A percentile compares a stretch with the other conserved stretches of the same genome.
Conservation (phyloP, 1,284 basidiomycete genomes). For the Ganoderma resinaceum region DNA sequence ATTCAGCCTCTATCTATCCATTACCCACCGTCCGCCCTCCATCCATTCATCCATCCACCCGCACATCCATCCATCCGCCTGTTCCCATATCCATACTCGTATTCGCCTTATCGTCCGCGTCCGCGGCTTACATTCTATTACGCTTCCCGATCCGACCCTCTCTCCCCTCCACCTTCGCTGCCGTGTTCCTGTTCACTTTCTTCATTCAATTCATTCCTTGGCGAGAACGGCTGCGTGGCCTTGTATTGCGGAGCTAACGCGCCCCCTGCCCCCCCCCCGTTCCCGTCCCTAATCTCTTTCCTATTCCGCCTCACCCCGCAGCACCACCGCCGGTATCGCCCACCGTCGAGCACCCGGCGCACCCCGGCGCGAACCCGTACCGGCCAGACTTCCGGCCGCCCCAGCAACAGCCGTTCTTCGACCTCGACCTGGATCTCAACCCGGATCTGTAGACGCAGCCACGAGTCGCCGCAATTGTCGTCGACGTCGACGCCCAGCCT, state of each 20-base stretch:
- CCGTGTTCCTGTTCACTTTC: background rate
- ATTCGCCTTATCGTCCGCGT: background rate
- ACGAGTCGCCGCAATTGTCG: background rate
- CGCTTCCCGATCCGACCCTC: background rate
- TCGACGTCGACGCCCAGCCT: too few species aligned
- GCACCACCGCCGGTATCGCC: constrained; percentile 65
- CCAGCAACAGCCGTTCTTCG: constrained; percentile 65
- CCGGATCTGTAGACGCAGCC: constrained; percentile 61
- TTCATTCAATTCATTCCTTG: background rate
- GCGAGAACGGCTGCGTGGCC: background rate
- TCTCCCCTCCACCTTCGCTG: background rate
- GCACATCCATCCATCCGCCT: background rate
- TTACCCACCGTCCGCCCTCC: background rate
- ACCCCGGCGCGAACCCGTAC: constrained; percentile 69
- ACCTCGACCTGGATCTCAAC: constrained; percentile 81
- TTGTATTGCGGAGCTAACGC: constrained; percentile 11
- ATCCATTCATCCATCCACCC: background rate
- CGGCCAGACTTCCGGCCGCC: constrained; percentile 68
- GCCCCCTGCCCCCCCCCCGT: background rate
- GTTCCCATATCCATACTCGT: constrained; percentile 38
- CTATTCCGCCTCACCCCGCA: constrained; percentile 32
- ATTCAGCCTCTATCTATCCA: background rate
- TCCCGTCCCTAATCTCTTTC: background rate
- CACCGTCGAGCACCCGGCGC: constrained; percentile 51
- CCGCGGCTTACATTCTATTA: background rate